Evolutionary conservation across 2,329 filamentous ascomycete genomes (phyloP).

Genomic region (Venturia carpophila): DNA sequence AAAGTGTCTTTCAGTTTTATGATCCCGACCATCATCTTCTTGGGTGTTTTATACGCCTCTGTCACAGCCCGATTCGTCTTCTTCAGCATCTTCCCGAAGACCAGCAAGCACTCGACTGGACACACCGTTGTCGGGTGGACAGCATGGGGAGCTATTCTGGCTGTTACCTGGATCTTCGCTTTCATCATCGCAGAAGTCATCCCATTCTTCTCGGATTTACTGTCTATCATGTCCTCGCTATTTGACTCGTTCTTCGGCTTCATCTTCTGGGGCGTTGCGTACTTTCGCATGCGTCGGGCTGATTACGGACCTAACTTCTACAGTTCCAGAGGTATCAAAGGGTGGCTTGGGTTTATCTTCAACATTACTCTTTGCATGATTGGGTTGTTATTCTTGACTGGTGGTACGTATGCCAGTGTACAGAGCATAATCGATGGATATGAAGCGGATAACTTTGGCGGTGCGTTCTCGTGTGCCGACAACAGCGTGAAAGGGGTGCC

Average conservation of each 20-base stretch:
- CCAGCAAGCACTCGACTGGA: slow-evolving; percentile 65
- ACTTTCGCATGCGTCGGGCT: slow-evolving; percentile 64
- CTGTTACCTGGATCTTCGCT: slow-evolving; percentile 70
- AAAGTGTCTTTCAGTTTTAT: slow-evolving; percentile 91
- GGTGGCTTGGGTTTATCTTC: slow-evolving; percentile 50
- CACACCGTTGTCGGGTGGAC: slow-evolving; percentile 79
- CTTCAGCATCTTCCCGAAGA: slow-evolving; percentile 67
- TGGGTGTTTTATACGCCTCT: slow-evolving; percentile 84
- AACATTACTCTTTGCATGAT: slow-evolving; percentile 67
- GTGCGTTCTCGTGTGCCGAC: slow-evolving; percentile 64
- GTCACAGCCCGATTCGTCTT: slow-evolving; percentile 87
- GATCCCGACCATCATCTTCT: slow-evolving; percentile 88
- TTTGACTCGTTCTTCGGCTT: slow-evolving; percentile 94
- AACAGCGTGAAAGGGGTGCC: slow-evolving; percentile 42
- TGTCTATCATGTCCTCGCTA: slow-evolving; percentile 73
- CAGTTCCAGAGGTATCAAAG: slow-evolving; percentile 45
- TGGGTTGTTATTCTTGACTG: slow-evolving; percentile 73
- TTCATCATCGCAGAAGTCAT: slow-evolving; percentile 92
- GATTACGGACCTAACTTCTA: slow-evolving; percentile 51
- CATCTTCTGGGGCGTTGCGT: slow-evolving; percentile 86
- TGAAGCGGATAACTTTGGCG: slow-evolving; percentile 53
- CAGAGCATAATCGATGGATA: slow-evolving; percentile 71
- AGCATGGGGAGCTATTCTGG: slow-evolving; percentile 68
- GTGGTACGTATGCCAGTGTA: slow-evolving; percentile 69
- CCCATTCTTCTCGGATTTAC: slow-evolving; percentile 75